Evolutionary conservation across 495 filamentous ascomycete species (phyloP).

Genomic region (Trichodelitschia bisporula): DNA sequence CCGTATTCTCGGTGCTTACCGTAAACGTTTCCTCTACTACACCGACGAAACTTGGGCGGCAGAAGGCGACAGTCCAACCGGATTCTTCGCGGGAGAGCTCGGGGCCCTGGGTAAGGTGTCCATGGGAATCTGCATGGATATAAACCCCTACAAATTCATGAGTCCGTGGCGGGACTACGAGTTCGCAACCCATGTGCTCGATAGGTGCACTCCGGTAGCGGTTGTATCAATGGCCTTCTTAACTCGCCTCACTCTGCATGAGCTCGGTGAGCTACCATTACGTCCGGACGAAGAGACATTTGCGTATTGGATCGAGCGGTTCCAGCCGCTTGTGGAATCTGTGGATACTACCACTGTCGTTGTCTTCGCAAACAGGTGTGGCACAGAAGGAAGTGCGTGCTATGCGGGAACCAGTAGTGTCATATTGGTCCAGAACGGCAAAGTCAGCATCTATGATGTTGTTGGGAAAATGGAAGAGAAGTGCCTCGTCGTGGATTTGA

Average conservation of each 20-base stretch:
- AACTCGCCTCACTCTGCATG: conserved; percentile 25
- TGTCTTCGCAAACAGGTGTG: conserved; percentile 63
- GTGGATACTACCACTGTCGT: conserved; percentile 38
- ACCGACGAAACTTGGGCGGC: conserved; percentile 80
- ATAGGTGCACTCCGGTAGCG: conserved; percentile 39
- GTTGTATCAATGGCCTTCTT: conserved; percentile 82
- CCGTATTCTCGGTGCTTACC: conserved; percentile 53
- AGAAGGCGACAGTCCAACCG: conserved; percentile 46
- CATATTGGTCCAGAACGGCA: conserved; percentile 42
- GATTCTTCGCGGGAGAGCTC: conserved; percentile 2
- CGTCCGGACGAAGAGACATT: conserved; percentile 61
- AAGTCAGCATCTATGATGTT: conserved; percentile 40
- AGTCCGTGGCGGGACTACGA: conserved; percentile 61
- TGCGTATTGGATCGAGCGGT: conserved; percentile 69
- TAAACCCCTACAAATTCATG: conserved; percentile 60
- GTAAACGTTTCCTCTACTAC: conserved; percentile 75
- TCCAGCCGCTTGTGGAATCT: conserved; percentile 42
- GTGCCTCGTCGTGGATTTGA: conserved; percentile 37
- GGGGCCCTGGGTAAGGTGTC: conserved; percentile 26
- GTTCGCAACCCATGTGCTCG: conserved; percentile 58
- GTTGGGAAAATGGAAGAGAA: conserved; percentile 40
- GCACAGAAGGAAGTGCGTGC: conserved; percentile 35
- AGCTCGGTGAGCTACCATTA: conserved; percentile 16
- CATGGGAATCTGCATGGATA: conserved; percentile 76
- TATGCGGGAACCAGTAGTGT: conserved; percentile 81